Evolutionary conservation across 306 rosid species (phyloP).

Genomic region (Inga leiocalycina): DNA sequence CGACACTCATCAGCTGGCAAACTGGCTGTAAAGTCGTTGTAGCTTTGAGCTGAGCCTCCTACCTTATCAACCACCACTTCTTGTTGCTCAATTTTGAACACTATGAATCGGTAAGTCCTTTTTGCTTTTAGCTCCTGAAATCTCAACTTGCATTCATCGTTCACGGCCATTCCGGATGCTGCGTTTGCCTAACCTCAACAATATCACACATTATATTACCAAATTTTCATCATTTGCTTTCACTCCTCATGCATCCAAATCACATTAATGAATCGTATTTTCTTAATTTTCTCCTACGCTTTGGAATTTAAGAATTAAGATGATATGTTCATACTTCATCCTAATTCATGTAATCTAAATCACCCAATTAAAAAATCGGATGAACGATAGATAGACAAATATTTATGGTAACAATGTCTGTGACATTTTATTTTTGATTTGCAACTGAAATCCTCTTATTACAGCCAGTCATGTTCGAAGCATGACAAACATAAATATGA

Average conservation of each 20-base stretch:
- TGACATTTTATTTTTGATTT: no score
- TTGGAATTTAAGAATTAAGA: neutral
- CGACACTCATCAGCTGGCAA: slow-evolving; percentile 87
- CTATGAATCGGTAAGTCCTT: slow-evolving; percentile 74
- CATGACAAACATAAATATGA: no score
- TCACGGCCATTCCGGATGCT: slow-evolving; percentile 89
- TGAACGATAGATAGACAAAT: neutral
- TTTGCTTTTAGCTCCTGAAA: slow-evolving; percentile 75
- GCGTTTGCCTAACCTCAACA: slow-evolving; percentile 70
- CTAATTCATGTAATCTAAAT: slow-evolving; percentile 16
- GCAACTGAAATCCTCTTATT: no score
- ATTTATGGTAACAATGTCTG: neutral
- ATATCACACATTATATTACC: neutral
- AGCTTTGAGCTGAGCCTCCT: slow-evolving; percentile 55
- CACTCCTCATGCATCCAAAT: neutral
- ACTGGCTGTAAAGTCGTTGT: slow-evolving; percentile 67
- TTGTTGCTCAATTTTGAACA: slow-evolving; percentile 71
- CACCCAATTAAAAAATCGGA: neutral
- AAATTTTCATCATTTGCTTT: neutral
- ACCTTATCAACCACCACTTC: slow-evolving; percentile 70
- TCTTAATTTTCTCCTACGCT: slow-evolving; percentile 1
- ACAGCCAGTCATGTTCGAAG: no score
- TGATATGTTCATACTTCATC: neutral
- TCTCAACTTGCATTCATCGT: slow-evolving; percentile 80
- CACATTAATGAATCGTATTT: neutral